Evolutionary conservation across 2,329 filamentous ascomycete genomes (phyloP).

Genomic region (Trichoderma guizhouense): DNA sequence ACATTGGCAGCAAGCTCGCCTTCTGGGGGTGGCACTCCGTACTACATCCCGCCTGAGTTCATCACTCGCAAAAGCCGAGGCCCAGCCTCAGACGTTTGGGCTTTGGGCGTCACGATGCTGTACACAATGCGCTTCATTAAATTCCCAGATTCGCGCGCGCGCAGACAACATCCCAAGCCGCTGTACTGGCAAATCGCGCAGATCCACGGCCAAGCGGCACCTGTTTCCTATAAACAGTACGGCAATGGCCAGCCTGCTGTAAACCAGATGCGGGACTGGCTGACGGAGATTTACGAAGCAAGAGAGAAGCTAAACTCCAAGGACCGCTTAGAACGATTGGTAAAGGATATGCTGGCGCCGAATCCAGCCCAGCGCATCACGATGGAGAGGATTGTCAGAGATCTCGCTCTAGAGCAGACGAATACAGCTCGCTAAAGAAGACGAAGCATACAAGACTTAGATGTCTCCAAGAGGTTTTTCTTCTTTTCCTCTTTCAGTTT

Average conservation of each 20-base stretch:
- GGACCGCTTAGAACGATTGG: slow-evolving; percentile 50
- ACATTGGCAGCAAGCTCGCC: slow-evolving; percentile 45
- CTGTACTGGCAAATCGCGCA: slow-evolving; percentile 59
- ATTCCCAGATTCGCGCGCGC: slow-evolving; percentile 51
- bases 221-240: slow-evolving; percentile 32
- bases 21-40: slow-evolving; percentile 55
- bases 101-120: slow-evolving; percentile 58
- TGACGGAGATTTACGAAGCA: slow-evolving; percentile 50
- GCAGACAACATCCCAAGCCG: slow-evolving; percentile 46
- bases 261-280: slow-evolving; percentile 55
- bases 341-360: slow-evolving; percentile 53
- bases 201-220: slow-evolving; percentile 42
- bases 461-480: neutral
- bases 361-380: slow-evolving; percentile 51
- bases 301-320: slow-evolving; percentile 43
- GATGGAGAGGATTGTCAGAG: slow-evolving; percentile 49
- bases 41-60: slow-evolving; percentile 61
- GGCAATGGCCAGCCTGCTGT: slow-evolving; percentile 42
- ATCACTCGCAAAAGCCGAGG: slow-evolving; percentile 54
- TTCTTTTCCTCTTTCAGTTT: neutral
- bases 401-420: slow-evolving; percentile 37
- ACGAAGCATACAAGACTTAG: neutral
- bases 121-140: slow-evolving; percentile 55
- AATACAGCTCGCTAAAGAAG: slow-evolving; percentile 4
- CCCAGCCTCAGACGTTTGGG: slow-evolving; percentile 56